phyloP scores from a whole-genome alignment of 202 grass and related monocot species.

The Carex sylvatica region DNA sequence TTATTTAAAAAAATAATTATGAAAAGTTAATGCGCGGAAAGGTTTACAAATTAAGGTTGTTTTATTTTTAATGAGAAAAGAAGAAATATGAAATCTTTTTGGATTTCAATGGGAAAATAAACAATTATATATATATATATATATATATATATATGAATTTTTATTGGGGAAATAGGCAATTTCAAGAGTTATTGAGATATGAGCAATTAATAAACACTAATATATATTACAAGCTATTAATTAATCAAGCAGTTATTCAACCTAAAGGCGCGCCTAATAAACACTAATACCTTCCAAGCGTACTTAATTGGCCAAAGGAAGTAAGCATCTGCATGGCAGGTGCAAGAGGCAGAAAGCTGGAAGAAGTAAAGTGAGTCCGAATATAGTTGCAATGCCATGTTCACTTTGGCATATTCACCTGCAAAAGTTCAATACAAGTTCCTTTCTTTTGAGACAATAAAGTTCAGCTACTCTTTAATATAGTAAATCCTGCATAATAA shows the following conservation, averaged over 20 bases:
- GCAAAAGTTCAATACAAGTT: conserved; percentile 1
- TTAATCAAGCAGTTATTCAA: not conserved
- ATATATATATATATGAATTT: too few relatives aligned
- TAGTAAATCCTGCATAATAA: not conserved
- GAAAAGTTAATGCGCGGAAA: too few relatives aligned
- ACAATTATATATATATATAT: too few relatives aligned
- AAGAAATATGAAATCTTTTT: too few relatives aligned
- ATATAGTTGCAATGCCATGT: not conserved
- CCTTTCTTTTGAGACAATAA: not conserved
- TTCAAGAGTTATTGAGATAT: not conserved
- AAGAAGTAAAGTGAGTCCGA: not conserved
- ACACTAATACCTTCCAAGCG: not conserved
- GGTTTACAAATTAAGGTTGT: too few relatives aligned
- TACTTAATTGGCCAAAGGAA: not conserved
- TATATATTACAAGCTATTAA: not conserved
- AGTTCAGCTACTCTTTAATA: not conserved
- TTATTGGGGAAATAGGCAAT: too few relatives aligned
- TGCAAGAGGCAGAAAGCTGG: not conserved
- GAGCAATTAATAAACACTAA: not conserved
- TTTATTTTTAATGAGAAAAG: too few relatives aligned
- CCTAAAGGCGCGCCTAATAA: not conserved
- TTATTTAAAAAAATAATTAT: too few relatives aligned
- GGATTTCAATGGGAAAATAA: too few relatives aligned
- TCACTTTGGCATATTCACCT: conserved; percentile 2
- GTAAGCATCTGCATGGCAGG: not conserved